These are phyloP conservation scores for Epichloe uncinata DNA, from an alignment of 2,329 filamentous ascomycete genomes.

Conservation along the genomic window DNA sequence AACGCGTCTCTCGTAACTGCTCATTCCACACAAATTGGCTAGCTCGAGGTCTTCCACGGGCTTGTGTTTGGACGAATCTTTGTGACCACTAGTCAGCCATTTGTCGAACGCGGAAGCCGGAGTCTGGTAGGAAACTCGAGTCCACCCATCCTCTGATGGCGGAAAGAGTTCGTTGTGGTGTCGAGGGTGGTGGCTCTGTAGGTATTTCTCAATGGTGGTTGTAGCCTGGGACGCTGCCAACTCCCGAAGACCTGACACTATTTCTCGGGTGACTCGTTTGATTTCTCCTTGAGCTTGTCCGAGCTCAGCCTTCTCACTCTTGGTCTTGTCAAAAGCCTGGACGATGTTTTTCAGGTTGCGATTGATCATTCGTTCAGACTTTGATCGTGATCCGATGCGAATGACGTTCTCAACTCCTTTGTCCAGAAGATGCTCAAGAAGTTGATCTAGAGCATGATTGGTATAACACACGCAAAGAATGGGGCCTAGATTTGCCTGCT, in stretches of 20 bases:
- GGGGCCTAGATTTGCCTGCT: slow-evolving; percentile 28
- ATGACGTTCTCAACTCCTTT: slow-evolving; percentile 37
- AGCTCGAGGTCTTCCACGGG: neutral
- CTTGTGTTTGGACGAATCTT: neutral
- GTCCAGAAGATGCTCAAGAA: slow-evolving; percentile 46
- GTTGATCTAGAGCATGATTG: slow-evolving; percentile 37
- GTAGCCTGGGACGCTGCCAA: neutral
- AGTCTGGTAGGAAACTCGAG: neutral
- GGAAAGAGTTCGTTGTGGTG: neutral
- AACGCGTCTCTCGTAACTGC: neutral
- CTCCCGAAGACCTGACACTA: neutral
- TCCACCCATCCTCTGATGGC: neutral
- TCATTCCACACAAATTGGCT: neutral
- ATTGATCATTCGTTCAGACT: slow-evolving; percentile 35
- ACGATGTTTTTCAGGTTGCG: slow-evolving; percentile 35
- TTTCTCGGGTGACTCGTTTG: neutral
- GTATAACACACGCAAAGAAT: slow-evolving; percentile 40
- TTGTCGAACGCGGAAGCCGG: neutral
- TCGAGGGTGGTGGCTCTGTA: neutral
- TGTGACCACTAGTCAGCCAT: neutral
- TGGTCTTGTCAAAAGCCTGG: slow-evolving; percentile 20
- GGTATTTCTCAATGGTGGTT: neutral
- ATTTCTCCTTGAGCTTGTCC: slow-evolving; percentile 8
- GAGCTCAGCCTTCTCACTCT: slow-evolving; percentile 20
- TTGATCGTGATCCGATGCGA: slow-evolving; percentile 46